Evolutionary conservation across 2,329 filamentous ascomycete genomes (phyloP).

Genomic region (Aspergillus pseudotamarii): DNA sequence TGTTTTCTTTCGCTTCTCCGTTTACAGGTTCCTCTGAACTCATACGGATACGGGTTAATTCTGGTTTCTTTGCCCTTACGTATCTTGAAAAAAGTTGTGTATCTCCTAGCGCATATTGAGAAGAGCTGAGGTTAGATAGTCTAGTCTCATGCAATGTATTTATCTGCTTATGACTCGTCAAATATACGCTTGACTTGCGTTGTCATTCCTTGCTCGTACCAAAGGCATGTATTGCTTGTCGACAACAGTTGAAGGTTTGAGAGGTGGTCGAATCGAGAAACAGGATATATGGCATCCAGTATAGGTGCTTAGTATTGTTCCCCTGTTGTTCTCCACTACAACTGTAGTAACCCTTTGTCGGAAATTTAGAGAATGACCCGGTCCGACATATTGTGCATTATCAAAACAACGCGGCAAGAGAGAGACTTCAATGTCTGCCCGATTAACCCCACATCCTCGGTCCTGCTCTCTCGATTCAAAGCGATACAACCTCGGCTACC

Average conservation of each 20-base stretch:
- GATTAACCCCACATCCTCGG: not conserved
- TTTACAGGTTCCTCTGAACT: constrained; percentile 2
- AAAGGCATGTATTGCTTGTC: not conserved
- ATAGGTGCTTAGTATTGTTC: too few relatives aligned
- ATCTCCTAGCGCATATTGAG: constrained; percentile 10
- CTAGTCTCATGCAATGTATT: constrained; percentile 17
- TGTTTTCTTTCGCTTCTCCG: constrained; percentile 12
- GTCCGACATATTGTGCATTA: too few relatives aligned
- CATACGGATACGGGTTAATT: constrained; percentile 21
- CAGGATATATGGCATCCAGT: too few relatives aligned
- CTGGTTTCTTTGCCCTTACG: constrained; percentile 8
- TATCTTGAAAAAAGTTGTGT: constrained; percentile 20
- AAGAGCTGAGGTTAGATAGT: constrained; percentile 18
- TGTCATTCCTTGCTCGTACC: not conserved
- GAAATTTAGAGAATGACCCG: too few relatives aligned
- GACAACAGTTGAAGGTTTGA: too few relatives aligned
- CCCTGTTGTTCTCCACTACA: too few relatives aligned
- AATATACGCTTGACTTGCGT: not conserved
- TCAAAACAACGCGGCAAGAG: too few relatives aligned
- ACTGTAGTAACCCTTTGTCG: too few relatives aligned
- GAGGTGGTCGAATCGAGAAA: too few relatives aligned
- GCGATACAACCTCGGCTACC: not conserved
- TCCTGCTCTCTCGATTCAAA: not conserved
- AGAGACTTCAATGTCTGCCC: too few relatives aligned
- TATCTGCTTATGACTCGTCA: not conserved